phyloP scores from a whole-genome alignment of 805 yeast genomes.

The Yarrowia osloensis region DNA sequence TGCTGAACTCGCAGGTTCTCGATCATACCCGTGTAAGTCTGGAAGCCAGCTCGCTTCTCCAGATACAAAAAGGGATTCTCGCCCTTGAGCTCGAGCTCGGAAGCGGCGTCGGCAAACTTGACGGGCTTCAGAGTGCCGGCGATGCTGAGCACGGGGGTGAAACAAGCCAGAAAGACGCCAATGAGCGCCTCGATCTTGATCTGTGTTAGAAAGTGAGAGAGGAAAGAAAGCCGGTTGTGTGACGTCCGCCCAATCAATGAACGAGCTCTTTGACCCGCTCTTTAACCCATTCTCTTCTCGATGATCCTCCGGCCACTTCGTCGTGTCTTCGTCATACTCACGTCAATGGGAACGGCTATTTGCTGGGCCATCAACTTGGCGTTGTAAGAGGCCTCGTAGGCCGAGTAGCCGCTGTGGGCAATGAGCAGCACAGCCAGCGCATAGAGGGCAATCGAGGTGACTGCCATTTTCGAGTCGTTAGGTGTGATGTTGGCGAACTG shows the following conservation, averaged over 20 bases:
- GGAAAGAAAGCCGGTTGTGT: too few relatives aligned
- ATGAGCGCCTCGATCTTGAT: slow-evolving; percentile 53
- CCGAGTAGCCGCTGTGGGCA: slow-evolving; percentile 38
- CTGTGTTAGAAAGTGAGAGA: slow-evolving; percentile 33
- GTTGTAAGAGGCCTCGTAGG: slow-evolving; percentile 37
- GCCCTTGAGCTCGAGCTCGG: slow-evolving; percentile 53
- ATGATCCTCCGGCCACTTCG: too few relatives aligned
- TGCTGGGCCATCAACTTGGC: slow-evolving; percentile 26
- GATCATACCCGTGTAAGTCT: slow-evolving; percentile 13
- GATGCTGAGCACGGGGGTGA: slow-evolving; percentile 43
- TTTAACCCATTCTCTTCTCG: too few relatives aligned
- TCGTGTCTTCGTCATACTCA: not conserved
- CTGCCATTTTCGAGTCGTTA: not conserved
- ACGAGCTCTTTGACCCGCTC: too few relatives aligned
- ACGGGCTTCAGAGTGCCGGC: slow-evolving; percentile 50
- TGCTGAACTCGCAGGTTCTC: slow-evolving; percentile 19
- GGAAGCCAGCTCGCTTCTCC: slow-evolving; percentile 7
- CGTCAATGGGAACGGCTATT: slow-evolving; percentile 11
- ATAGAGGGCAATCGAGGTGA: slow-evolving; percentile 29
- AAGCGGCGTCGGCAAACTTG: slow-evolving; percentile 51
- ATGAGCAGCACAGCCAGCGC: slow-evolving; percentile 34
- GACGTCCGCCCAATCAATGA: too few relatives aligned
- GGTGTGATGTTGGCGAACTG: slow-evolving; percentile 10
- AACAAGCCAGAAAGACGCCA: slow-evolving; percentile 50
- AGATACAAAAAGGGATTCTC: slow-evolving; percentile 35